Percentiles rank a stretch among this genome's conserved stretches.
phyloP scores from a whole-genome alignment of 164 flowering plant species.

The Stephania cephalantha region DNA sequence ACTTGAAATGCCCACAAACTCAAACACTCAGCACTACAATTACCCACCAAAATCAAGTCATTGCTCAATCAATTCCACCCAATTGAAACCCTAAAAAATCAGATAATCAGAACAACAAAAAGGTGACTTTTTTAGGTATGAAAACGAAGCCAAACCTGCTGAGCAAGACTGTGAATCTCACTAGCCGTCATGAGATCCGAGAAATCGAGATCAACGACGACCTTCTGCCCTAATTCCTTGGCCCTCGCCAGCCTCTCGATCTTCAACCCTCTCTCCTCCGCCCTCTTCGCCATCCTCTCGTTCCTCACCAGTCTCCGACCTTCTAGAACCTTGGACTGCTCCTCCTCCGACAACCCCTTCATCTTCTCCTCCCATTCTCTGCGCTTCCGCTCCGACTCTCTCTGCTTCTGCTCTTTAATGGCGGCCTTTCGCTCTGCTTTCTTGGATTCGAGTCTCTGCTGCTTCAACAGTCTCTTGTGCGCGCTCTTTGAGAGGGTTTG shows the following conservation, averaged over 20 bases:
- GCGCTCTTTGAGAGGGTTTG: constrained; percentile 61
- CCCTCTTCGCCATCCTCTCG: constrained; percentile 75
- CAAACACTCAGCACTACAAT: too few species aligned
- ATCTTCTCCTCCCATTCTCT: constrained; percentile 72
- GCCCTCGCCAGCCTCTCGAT: constrained; percentile 46
- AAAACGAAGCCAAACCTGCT: constrained; percentile 51
- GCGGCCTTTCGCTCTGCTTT: constrained; percentile 76
- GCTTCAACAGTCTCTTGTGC: constrained; percentile 68
- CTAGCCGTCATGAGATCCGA: constrained; percentile 55
- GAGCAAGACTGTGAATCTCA: constrained; percentile 78
- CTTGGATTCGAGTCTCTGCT: constrained; percentile 62
- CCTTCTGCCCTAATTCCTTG: constrained; percentile 60
- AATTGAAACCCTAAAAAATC: too few species aligned
- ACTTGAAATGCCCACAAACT: too few species aligned
- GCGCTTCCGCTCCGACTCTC: constrained; percentile 59
- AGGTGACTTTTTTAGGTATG: neutral
- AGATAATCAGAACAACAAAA: too few species aligned
- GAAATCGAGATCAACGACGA: constrained; percentile 84
- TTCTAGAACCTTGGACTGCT: constrained; percentile 57
- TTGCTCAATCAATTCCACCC: too few species aligned
- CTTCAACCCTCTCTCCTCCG: constrained; percentile 57
- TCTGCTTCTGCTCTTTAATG: constrained; percentile 56
- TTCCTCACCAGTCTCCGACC: constrained; percentile 45
- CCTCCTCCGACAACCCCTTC: constrained; percentile 49
- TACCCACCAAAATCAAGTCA: too few species aligned